These are phyloP conservation scores for Fomitopsis pinicola DNA, from an alignment of 1,284 basidiomycete genomes.

Conservation along the genomic window DNA sequence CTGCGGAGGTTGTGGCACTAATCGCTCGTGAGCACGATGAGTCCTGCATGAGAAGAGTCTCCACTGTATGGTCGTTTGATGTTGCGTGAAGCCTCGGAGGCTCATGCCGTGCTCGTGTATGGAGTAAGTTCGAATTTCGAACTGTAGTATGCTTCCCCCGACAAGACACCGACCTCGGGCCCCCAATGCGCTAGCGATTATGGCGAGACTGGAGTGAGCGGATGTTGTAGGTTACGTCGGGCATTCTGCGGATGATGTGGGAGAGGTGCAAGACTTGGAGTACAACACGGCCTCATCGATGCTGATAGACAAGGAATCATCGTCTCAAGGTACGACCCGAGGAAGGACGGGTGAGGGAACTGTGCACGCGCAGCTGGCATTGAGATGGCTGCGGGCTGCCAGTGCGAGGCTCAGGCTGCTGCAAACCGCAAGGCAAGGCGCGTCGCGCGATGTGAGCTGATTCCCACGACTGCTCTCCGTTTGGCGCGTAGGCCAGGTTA, in stretches of 20 bases:
- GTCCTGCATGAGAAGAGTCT: too few species aligned
- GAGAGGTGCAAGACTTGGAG: background rate
- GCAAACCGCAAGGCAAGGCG: background rate
- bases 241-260: background rate
- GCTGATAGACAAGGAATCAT: too few species aligned
- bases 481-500: background rate
- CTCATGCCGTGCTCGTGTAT: too few species aligned
- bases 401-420: background rate
- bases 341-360: background rate
- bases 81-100: too few species aligned
- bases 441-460: background rate
- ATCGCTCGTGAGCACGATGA: too few species aligned
- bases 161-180: too few species aligned
- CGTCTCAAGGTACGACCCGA: too few species aligned
- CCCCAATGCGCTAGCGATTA: background rate
- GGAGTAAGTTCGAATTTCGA: too few species aligned
- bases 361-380: background rate
- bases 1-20: too few species aligned
- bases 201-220: background rate
- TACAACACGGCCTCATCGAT: background rate
- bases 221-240: background rate
- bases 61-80: too few species aligned
- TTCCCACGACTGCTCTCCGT: background rate
- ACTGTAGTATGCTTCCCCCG: too few species aligned
- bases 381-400: background rate